phyloP scores from a whole-genome alignment of 805 yeast species.

The Metschnikowia reukaufii region DNA sequence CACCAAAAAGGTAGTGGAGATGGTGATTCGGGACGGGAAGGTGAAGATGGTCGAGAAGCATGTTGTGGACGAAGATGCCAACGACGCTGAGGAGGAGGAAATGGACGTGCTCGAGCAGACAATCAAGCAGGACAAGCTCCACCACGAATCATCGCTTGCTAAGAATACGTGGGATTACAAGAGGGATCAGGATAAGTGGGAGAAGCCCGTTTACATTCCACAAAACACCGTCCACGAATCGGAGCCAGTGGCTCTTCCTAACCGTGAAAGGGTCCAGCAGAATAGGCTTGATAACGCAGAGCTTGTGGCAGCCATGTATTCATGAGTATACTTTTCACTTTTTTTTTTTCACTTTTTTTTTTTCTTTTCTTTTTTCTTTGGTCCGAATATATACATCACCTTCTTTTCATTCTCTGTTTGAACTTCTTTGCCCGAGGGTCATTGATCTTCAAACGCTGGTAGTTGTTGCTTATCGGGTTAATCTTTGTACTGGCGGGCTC shows the following conservation, averaged over 20 bases:
- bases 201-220: slow-evolving; percentile 46
- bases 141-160: slow-evolving; percentile 31
- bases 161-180: slow-evolving; percentile 60
- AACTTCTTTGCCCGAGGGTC: slow-evolving; percentile 43
- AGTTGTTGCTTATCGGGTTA: slow-evolving; percentile 47
- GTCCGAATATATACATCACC: slow-evolving; percentile 9
- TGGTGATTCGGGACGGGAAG: slow-evolving; percentile 79
- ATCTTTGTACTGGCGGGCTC: slow-evolving; percentile 16
- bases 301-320: slow-evolving; percentile 18
- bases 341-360: too few species aligned
- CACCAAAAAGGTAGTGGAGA: slow-evolving; percentile 71
- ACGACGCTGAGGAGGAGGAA: slow-evolving; percentile 33
- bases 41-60: slow-evolving; percentile 59
- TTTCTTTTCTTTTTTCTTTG: too few species aligned
- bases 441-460: slow-evolving; percentile 52
- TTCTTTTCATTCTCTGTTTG: slow-evolving; percentile 41
- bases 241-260: background rate
- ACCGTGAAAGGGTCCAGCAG: slow-evolving; percentile 17
- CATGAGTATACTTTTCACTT: background rate
- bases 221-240: background rate
- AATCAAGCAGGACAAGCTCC: slow-evolving; percentile 24
- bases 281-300: slow-evolving; percentile 14
- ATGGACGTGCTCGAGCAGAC: slow-evolving; percentile 39
- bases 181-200: slow-evolving; percentile 55
- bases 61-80: slow-evolving; percentile 22